Evolutionary conservation across 2,329 filamentous ascomycete species (phyloP).

Genomic region (Penicillium verrucosum): DNA sequence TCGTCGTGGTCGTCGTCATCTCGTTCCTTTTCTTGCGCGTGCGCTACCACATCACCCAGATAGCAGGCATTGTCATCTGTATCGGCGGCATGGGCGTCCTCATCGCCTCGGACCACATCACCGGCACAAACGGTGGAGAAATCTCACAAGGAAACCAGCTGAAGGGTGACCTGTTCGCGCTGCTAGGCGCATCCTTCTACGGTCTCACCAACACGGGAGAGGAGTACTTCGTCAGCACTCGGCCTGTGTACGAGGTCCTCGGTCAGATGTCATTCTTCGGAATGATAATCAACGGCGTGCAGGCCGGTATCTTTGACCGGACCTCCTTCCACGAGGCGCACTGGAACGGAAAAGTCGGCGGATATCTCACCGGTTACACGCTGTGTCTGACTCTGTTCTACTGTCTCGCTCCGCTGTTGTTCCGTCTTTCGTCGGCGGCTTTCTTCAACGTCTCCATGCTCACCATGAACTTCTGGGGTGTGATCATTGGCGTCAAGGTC

Average conservation of each 20-base stretch:
- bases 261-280: constrained; percentile 87
- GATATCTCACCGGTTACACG: constrained; percentile 89
- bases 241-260: constrained; percentile 88
- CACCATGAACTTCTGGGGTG: constrained; percentile 95
- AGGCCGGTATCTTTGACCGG: constrained; percentile 90
- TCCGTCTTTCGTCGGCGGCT: constrained; percentile 84
- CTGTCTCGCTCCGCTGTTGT: constrained; percentile 76
- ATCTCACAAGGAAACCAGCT: constrained; percentile 61
- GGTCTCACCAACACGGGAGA: constrained; percentile 88
- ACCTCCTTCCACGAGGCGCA: constrained; percentile 61
- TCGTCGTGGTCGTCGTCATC: constrained; percentile 82
- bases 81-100: constrained; percentile 88
- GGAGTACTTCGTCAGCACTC: constrained; percentile 85
- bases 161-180: constrained; percentile 89
- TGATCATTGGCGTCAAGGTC: constrained; percentile 84
- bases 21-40: constrained; percentile 81
- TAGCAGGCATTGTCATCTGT: constrained; percentile 82
- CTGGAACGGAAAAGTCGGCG: constrained; percentile 67
- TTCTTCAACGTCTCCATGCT: constrained; percentile 96
- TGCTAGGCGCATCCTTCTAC: constrained; percentile 87
- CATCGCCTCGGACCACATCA: constrained; percentile 82
- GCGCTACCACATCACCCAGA: constrained; percentile 83
- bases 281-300: constrained; percentile 84
- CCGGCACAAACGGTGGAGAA: constrained; percentile 64
- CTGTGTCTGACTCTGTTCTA: constrained; percentile 82